phyloP scores from a whole-genome alignment of 2,329 filamentous ascomycete species.

The Ustulina deusta region DNA sequence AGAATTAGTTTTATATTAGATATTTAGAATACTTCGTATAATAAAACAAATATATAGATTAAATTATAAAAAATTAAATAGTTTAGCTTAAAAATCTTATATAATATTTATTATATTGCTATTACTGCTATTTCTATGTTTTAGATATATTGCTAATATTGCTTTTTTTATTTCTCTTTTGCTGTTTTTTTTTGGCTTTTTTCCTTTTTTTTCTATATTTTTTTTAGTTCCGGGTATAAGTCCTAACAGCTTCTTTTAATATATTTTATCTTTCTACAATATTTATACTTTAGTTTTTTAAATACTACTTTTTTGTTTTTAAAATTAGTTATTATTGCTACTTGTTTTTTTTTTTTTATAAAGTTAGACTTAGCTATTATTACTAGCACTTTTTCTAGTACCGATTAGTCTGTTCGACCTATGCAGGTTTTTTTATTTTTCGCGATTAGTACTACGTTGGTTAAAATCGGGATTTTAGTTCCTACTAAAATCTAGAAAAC shows the following conservation, averaged over 20 bases:
- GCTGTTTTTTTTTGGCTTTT: slow-evolving; percentile 4
- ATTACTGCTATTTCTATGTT: not conserved
- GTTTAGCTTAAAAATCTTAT: slow-evolving; percentile 6
- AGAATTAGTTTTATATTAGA: not conserved
- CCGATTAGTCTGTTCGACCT: not conserved
- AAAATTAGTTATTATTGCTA: not conserved
- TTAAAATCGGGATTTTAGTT: not conserved
- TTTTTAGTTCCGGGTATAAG: not conserved
- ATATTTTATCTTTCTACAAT: not conserved
- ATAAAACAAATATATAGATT: not conserved
- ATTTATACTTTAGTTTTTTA: not conserved
- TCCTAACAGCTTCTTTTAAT: not conserved
- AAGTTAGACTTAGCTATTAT: not conserved
- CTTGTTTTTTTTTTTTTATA: not conserved
- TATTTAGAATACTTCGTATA: not conserved
- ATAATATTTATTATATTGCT: slow-evolving; percentile 4
- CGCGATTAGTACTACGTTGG: not conserved
- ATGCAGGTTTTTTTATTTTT: slow-evolving; percentile 4
- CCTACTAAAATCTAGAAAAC: slow-evolving; percentile 8
- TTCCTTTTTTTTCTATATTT: not conserved
- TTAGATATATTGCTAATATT: not conserved
- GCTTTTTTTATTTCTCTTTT: slow-evolving; percentile 3
- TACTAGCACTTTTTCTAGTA: not conserved
- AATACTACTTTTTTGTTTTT: not conserved
- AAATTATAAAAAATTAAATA: not conserved